Percentiles rank a stretch among this genome's conserved stretches.
These are phyloP conservation scores for Melastoma malabathricum DNA, from an alignment of 345 rosid genomes.

Conservation along the genomic window DNA sequence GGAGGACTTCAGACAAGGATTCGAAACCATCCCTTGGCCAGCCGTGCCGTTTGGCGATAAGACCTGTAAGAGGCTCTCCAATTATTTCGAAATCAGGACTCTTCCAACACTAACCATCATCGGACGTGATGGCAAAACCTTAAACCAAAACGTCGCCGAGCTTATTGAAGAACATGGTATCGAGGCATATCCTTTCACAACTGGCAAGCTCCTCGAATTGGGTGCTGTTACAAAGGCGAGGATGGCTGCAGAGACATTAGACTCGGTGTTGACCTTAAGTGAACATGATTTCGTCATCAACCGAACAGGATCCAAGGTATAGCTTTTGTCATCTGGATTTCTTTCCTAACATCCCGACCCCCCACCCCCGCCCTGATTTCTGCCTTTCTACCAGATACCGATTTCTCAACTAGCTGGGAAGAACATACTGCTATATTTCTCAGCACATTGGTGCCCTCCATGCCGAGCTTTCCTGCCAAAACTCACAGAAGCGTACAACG, in stretches of 20 bases:
- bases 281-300: slow-evolving; percentile 49
- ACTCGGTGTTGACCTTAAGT: slow-evolving; percentile 43
- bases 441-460: slow-evolving; percentile 61
- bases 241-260: slow-evolving; percentile 40
- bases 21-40: slow-evolving; percentile 51
- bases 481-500: slow-evolving; percentile 40
- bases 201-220: slow-evolving; percentile 43
- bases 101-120: slow-evolving; percentile 53
- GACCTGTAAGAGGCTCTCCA: slow-evolving; percentile 27
- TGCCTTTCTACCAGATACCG: slow-evolving; percentile 24
- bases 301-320: slow-evolving; percentile 40
- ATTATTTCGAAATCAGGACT: slow-evolving; percentile 37
- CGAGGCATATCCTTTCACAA: slow-evolving; percentile 57
- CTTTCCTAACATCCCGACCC: too few species aligned
- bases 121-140: slow-evolving; percentile 61
- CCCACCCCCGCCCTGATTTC: too few species aligned
- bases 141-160: slow-evolving; percentile 38
- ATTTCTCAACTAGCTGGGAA: slow-evolving; percentile 51
- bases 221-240: slow-evolving; percentile 22
- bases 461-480: slow-evolving; percentile 51
- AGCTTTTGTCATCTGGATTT: too few species aligned
- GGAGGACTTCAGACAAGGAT: slow-evolving; percentile 31
- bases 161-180: slow-evolving; percentile 48
- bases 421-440: slow-evolving; percentile 54
- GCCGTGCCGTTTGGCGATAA: slow-evolving; percentile 51